Base-by-base conservation (phyloP, 495 filamentous ascomycete genomes). In the Talaromyces thailandensis region DNA sequence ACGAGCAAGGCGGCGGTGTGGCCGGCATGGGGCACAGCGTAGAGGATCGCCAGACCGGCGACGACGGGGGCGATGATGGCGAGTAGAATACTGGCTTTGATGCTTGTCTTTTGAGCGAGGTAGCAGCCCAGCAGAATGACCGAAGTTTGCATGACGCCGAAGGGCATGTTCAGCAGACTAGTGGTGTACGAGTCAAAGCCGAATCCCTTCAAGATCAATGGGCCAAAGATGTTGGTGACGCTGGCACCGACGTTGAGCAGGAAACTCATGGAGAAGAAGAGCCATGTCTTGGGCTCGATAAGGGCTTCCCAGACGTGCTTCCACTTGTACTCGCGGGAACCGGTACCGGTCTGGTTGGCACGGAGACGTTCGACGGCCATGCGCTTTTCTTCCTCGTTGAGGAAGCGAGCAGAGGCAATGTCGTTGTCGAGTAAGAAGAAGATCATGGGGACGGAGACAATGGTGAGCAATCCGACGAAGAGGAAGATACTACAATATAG, bases 361-460 rank as follows among this genome's bases (percentile, higher is more conserved):
- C 84, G 79, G 6, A 89, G 80, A 11, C 86, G 80, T 60, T 86
- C 83, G 28, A 87, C 75, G 58, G 84, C 85, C 65, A 87, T 71
- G 12, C 69, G 65, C 63, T 82, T 84, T 66, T 89, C 85, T 24
- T 78, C 74, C 29, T 83, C 79, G 31, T 61, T 80, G 35, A 88
- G 79, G 70, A 88, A 88, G 29, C 81, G 82, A 6, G 86, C 85
- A 1, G 82, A 70, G 0, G 70, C 62, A 25, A 81, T 73, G 65
- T 80, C 77, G 68, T 79, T 79, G 67, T 80, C 76, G 31, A 81
- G 69, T 25, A 67, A 65, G 70, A 73, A 73, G 69, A 77, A 81
- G 18, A 77, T 66, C 25, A 81, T 25, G 0, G 78, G 78, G 6
- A 72, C 69, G 21, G 77, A 75, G 12, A 74, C 56, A 37, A 81